These are phyloP conservation scores for Tuber indicum DNA, from an alignment of 495 filamentous ascomycete genomes.

Conservation along the genomic window DNA sequence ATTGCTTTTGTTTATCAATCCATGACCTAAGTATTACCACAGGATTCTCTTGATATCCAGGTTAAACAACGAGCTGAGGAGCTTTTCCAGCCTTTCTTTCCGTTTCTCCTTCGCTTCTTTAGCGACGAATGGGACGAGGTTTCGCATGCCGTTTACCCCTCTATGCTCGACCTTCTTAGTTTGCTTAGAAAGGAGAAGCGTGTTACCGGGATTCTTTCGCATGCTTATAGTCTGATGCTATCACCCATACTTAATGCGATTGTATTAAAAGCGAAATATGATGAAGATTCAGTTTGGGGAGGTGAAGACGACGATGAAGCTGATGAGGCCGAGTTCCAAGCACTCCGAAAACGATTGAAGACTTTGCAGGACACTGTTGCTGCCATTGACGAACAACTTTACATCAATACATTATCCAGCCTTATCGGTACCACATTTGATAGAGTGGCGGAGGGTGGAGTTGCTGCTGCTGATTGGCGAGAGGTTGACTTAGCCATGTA, in stretches of 20 bases:
- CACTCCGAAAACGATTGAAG: slow-evolving; percentile 79
- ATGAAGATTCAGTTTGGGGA: slow-evolving; percentile 89
- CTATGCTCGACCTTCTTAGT: slow-evolving; percentile 79
- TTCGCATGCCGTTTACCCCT: slow-evolving; percentile 87
- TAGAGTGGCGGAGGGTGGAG: slow-evolving; percentile 59
- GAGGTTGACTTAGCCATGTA: slow-evolving; percentile 93
- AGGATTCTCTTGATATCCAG: slow-evolving; percentile 53
- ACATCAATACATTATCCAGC: slow-evolving; percentile 73
- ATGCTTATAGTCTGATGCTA: slow-evolving; percentile 68
- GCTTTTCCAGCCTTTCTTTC: slow-evolving; percentile 72
- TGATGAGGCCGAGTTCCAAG: slow-evolving; percentile 97
- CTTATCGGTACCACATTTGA: slow-evolving; percentile 78
- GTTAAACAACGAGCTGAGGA: slow-evolving; percentile 59
- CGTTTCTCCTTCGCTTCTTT: slow-evolving; percentile 83
- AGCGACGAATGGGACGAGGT: slow-evolving; percentile 97
- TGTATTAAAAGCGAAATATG: slow-evolving; percentile 90
- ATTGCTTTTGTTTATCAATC: neutral
- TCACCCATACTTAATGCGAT: slow-evolving; percentile 83
- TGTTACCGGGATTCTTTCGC: slow-evolving; percentile 53
- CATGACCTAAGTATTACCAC: slow-evolving; percentile 34
- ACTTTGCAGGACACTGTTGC: slow-evolving; percentile 85
- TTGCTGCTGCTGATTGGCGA: slow-evolving; percentile 75
- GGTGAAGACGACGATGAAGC: slow-evolving; percentile 80
- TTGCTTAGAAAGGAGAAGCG: slow-evolving; percentile 75
- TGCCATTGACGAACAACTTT: slow-evolving; percentile 73